Base-by-base conservation (phyloP, 2,329 filamentous ascomycete species). In the Chaetomium sp. region DNA sequence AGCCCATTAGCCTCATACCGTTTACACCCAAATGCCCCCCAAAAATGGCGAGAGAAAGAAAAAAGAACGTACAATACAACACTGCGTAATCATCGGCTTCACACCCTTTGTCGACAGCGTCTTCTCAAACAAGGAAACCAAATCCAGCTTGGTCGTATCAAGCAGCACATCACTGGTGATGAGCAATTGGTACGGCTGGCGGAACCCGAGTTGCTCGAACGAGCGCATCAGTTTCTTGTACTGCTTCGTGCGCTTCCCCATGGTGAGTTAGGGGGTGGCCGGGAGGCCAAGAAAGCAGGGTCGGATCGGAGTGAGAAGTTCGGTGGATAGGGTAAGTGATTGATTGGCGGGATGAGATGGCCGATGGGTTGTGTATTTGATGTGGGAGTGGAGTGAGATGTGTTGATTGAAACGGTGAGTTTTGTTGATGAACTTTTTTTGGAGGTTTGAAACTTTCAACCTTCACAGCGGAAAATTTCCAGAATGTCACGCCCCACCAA, bases 151-250 rank as follows among this genome's bases (percentile, higher is more conserved):
- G 62, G 87, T 83, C 27, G 91, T 85, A 69, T 95, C 89, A 66
- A 82, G 80, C 51, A 97, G 81, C 65, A 97, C 89, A 61, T 91
- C 84, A 57, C 89, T 88, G 68, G 96, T 91, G 59, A 96, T 85
- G 44, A 96, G 76, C 51, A 95, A 86, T 74, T 97, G 94, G 74
- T 96, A 97, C 9, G 94, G 91, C 73, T 94, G 88, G 64, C 91
- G 89, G 71, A 96, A 96, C 58, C 88, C 87, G 69, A 64, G 59
- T 54, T 59, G 57, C 61, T 64, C 58, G 42, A 65, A 65, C 12
- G 56, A 48, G 6, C 62, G 86, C 86, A 99, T 95, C 67, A 96
- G 84, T 84, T 96, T 96, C 65, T 78, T 76, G 65, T 80, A 80
- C 64, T 79, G 76, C 62, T 80, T 80, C 27, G 75, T 76, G 11